Conservation (phyloP, 2,329 filamentous ascomycete genomes). For the Clonostachys rhizophaga region DNA sequence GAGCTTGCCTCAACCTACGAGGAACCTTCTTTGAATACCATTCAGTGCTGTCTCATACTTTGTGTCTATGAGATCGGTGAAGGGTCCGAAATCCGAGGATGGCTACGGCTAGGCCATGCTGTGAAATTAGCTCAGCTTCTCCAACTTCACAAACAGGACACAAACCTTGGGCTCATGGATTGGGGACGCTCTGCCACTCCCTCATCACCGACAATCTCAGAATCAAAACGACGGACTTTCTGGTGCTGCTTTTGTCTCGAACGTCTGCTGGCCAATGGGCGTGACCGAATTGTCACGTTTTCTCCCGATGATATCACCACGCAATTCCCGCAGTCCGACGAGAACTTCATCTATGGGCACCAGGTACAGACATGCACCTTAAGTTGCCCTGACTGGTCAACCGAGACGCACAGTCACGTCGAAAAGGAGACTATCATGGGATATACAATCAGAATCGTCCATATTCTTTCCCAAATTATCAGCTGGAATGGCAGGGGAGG, state of each 20-base stretch:
- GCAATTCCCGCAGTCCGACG: neutral
- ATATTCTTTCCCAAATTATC: neutral
- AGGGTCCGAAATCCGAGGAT: neutral
- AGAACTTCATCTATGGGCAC: conserved; percentile 1
- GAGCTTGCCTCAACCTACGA: neutral
- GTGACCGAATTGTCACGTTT: neutral
- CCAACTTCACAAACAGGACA: neutral
- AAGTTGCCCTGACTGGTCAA: neutral
- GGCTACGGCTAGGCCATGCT: neutral
- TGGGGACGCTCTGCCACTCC: neutral
- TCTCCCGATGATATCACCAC: neutral
- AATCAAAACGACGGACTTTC: conserved; percentile 1
- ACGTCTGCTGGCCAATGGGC: neutral
- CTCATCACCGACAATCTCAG: neutral
- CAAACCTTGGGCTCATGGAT: neutral
- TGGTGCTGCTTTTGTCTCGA: conserved; percentile 1
- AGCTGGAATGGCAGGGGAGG: conserved; percentile 1
- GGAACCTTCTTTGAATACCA: neutral
- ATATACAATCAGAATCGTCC: neutral
- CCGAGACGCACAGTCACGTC: neutral
- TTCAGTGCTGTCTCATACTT: conserved; percentile 1
- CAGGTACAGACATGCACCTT: neutral
- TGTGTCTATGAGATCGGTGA: conserved; percentile 1
- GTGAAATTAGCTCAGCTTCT: conserved; percentile 1
- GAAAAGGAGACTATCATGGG: neutral